These are phyloP conservation scores for Moniliella sp. DNA, from an alignment of 1,284 basidiomycete genomes.

Conservation along the genomic window DNA sequence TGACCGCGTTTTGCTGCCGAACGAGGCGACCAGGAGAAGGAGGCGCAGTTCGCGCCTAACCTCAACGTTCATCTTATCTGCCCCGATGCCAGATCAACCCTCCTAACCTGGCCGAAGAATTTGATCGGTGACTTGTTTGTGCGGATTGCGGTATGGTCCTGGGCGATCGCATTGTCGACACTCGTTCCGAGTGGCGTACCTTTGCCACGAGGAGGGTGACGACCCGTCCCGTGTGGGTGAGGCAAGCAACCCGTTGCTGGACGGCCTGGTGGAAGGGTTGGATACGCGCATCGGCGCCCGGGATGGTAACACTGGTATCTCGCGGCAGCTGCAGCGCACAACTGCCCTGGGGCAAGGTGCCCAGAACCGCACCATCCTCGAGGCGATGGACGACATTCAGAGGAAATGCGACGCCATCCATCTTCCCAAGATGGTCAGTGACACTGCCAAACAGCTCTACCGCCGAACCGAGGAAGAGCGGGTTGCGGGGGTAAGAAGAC, in stretches of 20 bases:
- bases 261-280: conserved; percentile 72
- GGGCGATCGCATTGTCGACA: conserved; percentile 89
- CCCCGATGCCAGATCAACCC: conserved; percentile 73
- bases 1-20: conserved; percentile 1
- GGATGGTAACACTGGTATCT: conserved; percentile 76
- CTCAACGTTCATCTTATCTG: conserved; percentile 39
- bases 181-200: conserved; percentile 93
- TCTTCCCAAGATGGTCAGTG: conserved; percentile 73
- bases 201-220: conserved; percentile 86
- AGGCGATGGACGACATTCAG: conserved; percentile 72
- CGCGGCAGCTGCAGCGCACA: conserved; percentile 75
- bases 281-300: conserved; percentile 83
- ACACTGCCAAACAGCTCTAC: conserved; percentile 88
- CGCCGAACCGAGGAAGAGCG: conserved; percentile 89
- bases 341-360: conserved; percentile 52
- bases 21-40: conserved; percentile 1
- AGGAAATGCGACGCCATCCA: conserved; percentile 86
- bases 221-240: conserved; percentile 98
- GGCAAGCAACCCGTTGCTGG: conserved; percentile 67
- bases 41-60: conserved; percentile 23
- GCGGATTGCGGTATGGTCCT: conserved; percentile 83
- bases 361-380: conserved; percentile 60
- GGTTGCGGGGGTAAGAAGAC: conserved; percentile 67
- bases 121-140: conserved; percentile 92
- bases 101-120: conserved; percentile 86